Percentiles rank a stretch among this genome's conserved stretches.
Conservation (phyloP, 164 flowering plant species). For the Vitis vinifera region DNA sequence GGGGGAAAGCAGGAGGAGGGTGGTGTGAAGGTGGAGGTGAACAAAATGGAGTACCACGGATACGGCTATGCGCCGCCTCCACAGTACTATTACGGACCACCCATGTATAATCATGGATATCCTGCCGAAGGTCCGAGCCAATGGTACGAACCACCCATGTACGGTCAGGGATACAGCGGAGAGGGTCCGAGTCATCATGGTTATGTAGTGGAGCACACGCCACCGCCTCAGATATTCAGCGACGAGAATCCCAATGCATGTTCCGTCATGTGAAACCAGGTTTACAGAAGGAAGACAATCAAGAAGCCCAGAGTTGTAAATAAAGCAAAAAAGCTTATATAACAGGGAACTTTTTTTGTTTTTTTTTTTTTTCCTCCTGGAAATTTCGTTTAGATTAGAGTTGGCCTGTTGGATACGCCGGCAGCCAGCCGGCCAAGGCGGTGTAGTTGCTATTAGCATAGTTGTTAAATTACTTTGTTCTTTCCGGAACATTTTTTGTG, state of each 20-base stretch:
- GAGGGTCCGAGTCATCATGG: constrained; percentile 15
- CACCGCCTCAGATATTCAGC: constrained; percentile 43
- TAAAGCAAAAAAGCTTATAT: neutral
- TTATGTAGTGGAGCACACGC: constrained; percentile 14
- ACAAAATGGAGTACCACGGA: constrained; percentile 34
- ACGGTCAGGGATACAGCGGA: too few relatives aligned
- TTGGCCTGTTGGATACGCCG: too few relatives aligned
- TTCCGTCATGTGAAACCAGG: constrained; percentile 35
- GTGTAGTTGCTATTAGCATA: too few relatives aligned
- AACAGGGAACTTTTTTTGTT: too few relatives aligned
- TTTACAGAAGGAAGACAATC: neutral
- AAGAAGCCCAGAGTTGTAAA: neutral
- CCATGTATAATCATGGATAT: constrained; percentile 5
- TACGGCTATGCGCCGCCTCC: constrained; percentile 14
- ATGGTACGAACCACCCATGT: neutral
- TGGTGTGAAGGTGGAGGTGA: constrained; percentile 28
- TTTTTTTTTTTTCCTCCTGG: too few relatives aligned
- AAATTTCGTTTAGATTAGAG: too few relatives aligned
- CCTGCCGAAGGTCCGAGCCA: constrained; percentile 1
- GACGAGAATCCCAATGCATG: constrained; percentile 57
- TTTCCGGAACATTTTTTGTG: too few relatives aligned
- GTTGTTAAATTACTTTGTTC: too few relatives aligned
- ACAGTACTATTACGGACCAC: constrained; percentile 20
- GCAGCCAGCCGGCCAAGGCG: too few relatives aligned
- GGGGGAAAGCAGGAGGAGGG: neutral